Conservation (phyloP, 345 rosid species). For the Eutrema heterophyllum region DNA sequence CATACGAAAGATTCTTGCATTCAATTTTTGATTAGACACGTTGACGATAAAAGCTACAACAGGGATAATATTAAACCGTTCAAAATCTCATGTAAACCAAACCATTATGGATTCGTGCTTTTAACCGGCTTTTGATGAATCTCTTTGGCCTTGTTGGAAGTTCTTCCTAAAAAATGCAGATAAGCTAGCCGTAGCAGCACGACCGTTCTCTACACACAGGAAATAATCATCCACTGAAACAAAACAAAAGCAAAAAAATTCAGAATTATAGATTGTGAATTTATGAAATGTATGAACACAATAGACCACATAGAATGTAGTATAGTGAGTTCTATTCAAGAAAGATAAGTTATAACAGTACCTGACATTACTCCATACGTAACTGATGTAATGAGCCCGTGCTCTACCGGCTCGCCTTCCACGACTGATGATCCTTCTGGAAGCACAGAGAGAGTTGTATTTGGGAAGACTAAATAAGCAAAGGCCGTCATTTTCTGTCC, state of each 20-base stretch:
- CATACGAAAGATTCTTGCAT: background rate
- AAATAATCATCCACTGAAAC: conserved; percentile 67
- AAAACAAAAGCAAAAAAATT: background rate
- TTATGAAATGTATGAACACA: too few species aligned
- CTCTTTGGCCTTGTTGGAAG: conserved; percentile 51
- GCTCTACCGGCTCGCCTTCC: conserved; percentile 58
- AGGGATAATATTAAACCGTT: background rate
- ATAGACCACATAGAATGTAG: background rate
- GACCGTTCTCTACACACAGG: conserved; percentile 63
- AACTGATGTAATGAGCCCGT: conserved; percentile 76
- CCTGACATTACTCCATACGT: conserved; percentile 82
- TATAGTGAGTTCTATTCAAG: background rate
- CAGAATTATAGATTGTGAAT: background rate
- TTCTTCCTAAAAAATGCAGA: conserved; percentile 77
- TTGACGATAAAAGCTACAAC: background rate
- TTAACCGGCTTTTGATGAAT: conserved; percentile 37
- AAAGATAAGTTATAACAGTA: conserved; percentile 20
- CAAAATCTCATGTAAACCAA: background rate
- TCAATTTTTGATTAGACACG: background rate
- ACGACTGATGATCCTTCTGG: conserved; percentile 41
- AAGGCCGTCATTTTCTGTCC: conserved; percentile 78
- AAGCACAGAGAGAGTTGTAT: conserved; percentile 55
- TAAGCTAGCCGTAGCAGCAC: conserved; percentile 59
- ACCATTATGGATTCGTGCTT: background rate
- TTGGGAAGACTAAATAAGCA: conserved; percentile 79